A percentile compares a stretch with the other conserved stretches of the same genome.
Conservation (phyloP, 2,329 filamentous ascomycete genomes). For the Hypoxylon sp. region DNA sequence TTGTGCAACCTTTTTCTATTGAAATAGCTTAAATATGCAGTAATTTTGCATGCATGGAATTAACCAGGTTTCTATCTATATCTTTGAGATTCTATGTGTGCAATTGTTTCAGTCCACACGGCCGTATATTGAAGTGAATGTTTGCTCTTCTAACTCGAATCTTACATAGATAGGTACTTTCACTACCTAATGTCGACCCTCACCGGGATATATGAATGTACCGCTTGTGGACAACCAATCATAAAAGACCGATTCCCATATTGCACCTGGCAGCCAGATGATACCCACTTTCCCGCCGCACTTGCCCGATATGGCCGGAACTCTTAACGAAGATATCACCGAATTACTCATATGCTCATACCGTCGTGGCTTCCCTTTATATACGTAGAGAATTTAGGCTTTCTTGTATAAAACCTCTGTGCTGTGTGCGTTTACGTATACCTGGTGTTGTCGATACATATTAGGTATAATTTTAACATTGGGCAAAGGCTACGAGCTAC, state of each 20-base stretch:
- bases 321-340: slow-evolving; percentile 7
- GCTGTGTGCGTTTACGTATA: neutral
- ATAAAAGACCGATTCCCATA: slow-evolving; percentile 3
- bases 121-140: neutral
- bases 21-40: neutral
- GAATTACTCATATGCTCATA: slow-evolving; percentile 10
- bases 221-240: neutral
- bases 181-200: neutral
- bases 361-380: neutral
- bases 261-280: slow-evolving; percentile 20
- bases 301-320: slow-evolving; percentile 4
- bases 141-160: slow-evolving; percentile 11
- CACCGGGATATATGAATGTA: neutral
- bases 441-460: neutral
- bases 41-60: slow-evolving; percentile 1
- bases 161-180: neutral
- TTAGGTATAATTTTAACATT: neutral
- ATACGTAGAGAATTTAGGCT: neutral
- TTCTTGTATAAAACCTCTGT: neutral
- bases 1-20: neutral
- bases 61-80: neutral
- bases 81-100: slow-evolving; percentile 1
- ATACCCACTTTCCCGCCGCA: neutral
- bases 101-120: neutral
- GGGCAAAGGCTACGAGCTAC: slow-evolving; percentile 1